Evolutionary conservation across 2,329 filamentous ascomycete genomes (phyloP).

Genomic region (Ramularia collo-cygni): DNA sequence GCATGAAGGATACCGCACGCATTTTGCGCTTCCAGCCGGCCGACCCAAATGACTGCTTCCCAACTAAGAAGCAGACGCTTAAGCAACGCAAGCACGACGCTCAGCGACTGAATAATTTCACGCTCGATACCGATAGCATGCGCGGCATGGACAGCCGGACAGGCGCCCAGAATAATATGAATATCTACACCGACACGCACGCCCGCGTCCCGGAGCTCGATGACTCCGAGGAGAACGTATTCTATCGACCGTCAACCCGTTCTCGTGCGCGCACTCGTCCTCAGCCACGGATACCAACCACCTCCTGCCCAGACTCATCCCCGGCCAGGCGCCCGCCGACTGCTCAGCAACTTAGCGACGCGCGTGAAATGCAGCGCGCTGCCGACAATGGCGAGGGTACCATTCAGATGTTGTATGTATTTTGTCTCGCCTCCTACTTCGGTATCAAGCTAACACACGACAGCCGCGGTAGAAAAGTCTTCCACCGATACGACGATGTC

Average conservation of each 20-base stretch:
- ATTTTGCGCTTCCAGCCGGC: slow-evolving; percentile 49
- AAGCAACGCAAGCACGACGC: slow-evolving; percentile 15
- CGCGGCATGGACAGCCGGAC: slow-evolving; percentile 47
- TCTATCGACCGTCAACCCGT: slow-evolving; percentile 44
- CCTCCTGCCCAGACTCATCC: background rate
- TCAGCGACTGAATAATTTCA: slow-evolving; percentile 29
- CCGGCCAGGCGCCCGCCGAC: slow-evolving; percentile 24
- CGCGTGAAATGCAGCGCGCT: slow-evolving; percentile 52
- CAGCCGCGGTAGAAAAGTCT: slow-evolving; percentile 73
- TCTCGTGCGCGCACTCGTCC: slow-evolving; percentile 1
- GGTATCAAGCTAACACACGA: slow-evolving; percentile 21
- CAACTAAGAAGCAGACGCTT: slow-evolving; percentile 49
- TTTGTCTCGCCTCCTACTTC: slow-evolving; percentile 2
- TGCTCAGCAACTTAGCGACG: slow-evolving; percentile 49
- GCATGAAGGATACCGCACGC: slow-evolving; percentile 45
- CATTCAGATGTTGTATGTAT: slow-evolving; percentile 68
- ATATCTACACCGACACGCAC: slow-evolving; percentile 71
- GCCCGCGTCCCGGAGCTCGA: slow-evolving; percentile 66
- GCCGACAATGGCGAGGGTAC: slow-evolving; percentile 63
- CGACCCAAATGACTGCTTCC: slow-evolving; percentile 52
- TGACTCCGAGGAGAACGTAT: slow-evolving; percentile 63
- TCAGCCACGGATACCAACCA: background rate
- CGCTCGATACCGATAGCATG: no score
- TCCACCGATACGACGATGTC: slow-evolving; percentile 56
- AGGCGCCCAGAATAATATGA: slow-evolving; percentile 31